A percentile compares a stretch with the other conserved stretches of the same genome.
These are phyloP conservation scores for Porcisia deanei DNA, from an alignment of 208 protist species.

Conservation along the genomic window DNA sequence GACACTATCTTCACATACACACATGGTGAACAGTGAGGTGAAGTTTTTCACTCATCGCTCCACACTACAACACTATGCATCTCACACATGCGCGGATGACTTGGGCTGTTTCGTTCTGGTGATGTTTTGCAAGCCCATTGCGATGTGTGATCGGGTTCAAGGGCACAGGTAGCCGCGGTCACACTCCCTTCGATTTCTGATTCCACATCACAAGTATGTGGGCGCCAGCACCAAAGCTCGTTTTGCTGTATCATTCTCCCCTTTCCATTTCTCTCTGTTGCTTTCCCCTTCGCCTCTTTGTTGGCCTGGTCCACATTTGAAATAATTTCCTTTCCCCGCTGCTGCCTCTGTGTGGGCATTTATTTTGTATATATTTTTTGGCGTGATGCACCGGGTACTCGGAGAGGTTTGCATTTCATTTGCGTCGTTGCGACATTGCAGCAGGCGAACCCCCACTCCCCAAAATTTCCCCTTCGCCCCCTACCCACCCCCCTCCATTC, in stretches of 20 bases:
- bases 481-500: neutral
- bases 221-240: neutral
- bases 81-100: neutral
- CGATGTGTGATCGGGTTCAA: neutral
- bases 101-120: neutral
- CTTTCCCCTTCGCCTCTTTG: neutral
- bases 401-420: neutral
- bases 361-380: neutral
- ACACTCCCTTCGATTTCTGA: neutral
- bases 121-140: neutral
- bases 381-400: neutral
- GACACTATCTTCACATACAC: neutral
- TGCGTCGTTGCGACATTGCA: neutral
- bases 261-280: too few species aligned
- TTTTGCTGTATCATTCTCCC: too few species aligned
- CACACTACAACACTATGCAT: neutral
- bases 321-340: neutral
- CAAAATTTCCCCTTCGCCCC: neutral
- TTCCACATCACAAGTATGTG: neutral
- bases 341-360: neutral
- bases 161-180: neutral
- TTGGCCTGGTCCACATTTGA: neutral
- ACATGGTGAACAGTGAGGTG: neutral
- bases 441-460: neutral
- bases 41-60: neutral